These are phyloP conservation scores for Penicillium lividum DNA, from an alignment of 495 filamentous ascomycete species.

Conservation along the genomic window DNA sequence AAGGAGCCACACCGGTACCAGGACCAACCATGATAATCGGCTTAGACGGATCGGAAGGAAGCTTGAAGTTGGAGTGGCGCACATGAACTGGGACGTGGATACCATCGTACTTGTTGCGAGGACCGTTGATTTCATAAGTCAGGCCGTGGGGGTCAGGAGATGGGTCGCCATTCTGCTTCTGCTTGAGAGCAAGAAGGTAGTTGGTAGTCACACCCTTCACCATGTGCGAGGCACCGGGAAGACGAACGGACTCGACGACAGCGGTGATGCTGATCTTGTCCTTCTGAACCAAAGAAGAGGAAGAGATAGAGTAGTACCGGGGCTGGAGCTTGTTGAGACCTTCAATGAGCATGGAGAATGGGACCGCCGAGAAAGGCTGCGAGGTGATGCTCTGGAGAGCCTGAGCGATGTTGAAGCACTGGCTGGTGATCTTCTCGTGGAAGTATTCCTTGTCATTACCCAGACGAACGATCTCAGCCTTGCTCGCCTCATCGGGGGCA, in stretches of 20 bases:
- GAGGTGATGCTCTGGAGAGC: conserved; percentile 74
- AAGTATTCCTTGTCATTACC: conserved; percentile 97
- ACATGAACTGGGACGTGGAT: conserved; percentile 95
- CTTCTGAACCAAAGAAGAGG: conserved; percentile 90
- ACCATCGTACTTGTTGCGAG: conserved; percentile 95
- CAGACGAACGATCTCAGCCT: conserved; percentile 83
- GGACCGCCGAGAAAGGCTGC: conserved; percentile 76
- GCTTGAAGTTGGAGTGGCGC: conserved; percentile 98
- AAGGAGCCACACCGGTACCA: conserved; percentile 95
- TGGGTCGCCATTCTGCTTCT: conserved; percentile 93
- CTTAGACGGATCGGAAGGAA: conserved; percentile 91
- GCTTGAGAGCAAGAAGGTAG: conserved; percentile 92
- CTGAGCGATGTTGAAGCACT: conserved; percentile 89
- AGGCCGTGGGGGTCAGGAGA: conserved; percentile 83
- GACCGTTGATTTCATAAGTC: conserved; percentile 85
- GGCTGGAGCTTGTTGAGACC: conserved; percentile 92
- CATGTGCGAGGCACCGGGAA: conserved; percentile 76
- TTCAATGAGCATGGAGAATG: conserved; percentile 95
- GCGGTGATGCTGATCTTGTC: conserved; percentile 93
- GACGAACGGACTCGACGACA: conserved; percentile 79
- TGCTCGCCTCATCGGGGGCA: conserved; percentile 78
- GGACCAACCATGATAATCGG: conserved; percentile 96
- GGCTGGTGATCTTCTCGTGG: conserved; percentile 77
- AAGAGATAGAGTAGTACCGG: conserved; percentile 99
- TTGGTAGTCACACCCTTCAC: conserved; percentile 97